Conservation (phyloP, 176 grass and related monocot genomes). For the Metroxylon sagu region DNA sequence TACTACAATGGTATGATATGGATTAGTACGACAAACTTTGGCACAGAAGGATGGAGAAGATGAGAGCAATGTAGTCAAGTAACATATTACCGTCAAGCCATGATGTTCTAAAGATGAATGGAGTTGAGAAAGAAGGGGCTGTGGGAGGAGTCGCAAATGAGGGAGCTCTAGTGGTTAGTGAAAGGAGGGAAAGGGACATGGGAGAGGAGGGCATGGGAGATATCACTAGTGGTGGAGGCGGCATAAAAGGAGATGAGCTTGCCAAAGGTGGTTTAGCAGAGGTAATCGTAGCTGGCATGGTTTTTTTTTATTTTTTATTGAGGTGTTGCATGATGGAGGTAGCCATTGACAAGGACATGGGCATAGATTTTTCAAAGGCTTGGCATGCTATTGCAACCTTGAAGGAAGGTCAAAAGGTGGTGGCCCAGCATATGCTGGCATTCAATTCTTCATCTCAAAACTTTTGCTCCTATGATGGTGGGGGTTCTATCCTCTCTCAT, state of each 20-base stretch:
- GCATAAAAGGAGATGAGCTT: conserved; percentile 24
- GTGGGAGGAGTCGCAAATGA: neutral
- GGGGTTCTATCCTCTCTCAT: conserved; percentile 7
- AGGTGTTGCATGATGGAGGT: conserved; percentile 4
- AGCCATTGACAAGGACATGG: too few species aligned
- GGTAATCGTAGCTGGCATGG: conserved; percentile 26
- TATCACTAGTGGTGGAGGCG: conserved; percentile 1
- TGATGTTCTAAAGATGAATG: neutral
- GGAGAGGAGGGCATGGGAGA: conserved; percentile 24
- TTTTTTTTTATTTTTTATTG: conserved; percentile 26
- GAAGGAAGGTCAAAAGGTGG: too few species aligned
- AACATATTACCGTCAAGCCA: neutral
- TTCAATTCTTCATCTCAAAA: conserved; percentile 60
- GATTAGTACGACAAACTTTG: too few species aligned
- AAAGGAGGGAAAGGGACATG: neutral
- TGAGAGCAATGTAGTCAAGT: neutral
- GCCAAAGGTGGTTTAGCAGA: conserved; percentile 4
- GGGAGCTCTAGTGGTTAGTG: conserved; percentile 6
- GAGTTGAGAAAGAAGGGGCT: neutral
- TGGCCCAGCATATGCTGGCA: conserved; percentile 23
- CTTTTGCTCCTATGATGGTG: conserved; percentile 52
- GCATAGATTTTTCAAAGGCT: too few species aligned
- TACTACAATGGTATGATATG: too few species aligned
- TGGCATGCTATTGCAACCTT: too few species aligned
- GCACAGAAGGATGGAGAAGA: conserved; percentile 8